A percentile compares a stretch with the other conserved stretches of the same genome.
These are phyloP conservation scores for Centella asiatica DNA, from an alignment of 129 eudicot genomes.

Conservation along the genomic window DNA sequence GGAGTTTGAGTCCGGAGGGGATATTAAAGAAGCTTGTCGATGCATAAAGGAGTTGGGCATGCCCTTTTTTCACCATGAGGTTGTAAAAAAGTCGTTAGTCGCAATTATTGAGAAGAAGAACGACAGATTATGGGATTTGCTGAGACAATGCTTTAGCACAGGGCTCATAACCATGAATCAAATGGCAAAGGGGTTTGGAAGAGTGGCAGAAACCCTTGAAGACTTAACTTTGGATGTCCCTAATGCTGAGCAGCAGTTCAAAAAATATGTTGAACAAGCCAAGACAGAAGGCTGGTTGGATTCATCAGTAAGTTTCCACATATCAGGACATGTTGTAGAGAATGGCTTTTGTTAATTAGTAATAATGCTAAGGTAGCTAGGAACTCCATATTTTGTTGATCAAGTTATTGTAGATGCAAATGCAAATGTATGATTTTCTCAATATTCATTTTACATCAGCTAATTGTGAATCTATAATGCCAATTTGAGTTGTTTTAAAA, in stretches of 20 bases:
- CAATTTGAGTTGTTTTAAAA: too few species aligned
- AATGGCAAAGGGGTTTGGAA: slow-evolving; percentile 65
- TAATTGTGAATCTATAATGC: too few species aligned
- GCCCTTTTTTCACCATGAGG: slow-evolving; percentile 96
- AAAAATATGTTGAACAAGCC: slow-evolving; percentile 39
- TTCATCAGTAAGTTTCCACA: slow-evolving; percentile 30
- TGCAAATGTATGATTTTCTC: too few species aligned
- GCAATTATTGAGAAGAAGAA: slow-evolving; percentile 62
- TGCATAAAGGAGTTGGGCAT: slow-evolving; percentile 83
- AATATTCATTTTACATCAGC: too few species aligned
- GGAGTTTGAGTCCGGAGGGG: slow-evolving; percentile 91
- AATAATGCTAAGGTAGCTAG: too few species aligned
- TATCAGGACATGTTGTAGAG: slow-evolving; percentile 29
- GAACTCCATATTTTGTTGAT: too few species aligned
- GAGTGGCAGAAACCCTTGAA: slow-evolving; percentile 69
- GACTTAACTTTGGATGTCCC: slow-evolving; percentile 87
- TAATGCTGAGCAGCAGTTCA: slow-evolving; percentile 62
- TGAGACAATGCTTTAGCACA: slow-evolving; percentile 46
- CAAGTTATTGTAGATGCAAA: too few species aligned
- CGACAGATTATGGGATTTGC: slow-evolving; percentile 61
- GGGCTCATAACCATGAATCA: slow-evolving; percentile 71
- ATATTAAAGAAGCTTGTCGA: slow-evolving; percentile 58
- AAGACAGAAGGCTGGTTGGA: slow-evolving; percentile 66
- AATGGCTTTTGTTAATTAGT: slow-evolving; percentile 43
- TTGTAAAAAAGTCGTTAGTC: slow-evolving; percentile 79